Conservation (phyloP, 257 asterid species). For the Lavandula angustifolia region DNA sequence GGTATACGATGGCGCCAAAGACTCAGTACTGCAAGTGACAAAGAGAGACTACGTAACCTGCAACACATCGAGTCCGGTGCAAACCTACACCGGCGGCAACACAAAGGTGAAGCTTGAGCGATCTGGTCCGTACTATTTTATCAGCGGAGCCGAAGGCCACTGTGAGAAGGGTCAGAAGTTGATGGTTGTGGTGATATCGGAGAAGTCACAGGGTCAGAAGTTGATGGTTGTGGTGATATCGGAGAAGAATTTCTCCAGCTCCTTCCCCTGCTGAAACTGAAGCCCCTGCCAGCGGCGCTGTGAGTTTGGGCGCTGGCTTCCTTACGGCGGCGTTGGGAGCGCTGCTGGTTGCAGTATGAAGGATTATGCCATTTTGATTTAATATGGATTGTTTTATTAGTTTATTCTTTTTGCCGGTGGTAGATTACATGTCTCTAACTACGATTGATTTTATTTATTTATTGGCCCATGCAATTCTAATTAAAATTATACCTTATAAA, state of each 20-base stretch:
- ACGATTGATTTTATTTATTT: conserved; percentile 23
- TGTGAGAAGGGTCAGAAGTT: conserved; percentile 78
- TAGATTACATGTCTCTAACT: conserved; percentile 27
- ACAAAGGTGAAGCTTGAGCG: conserved; percentile 52
- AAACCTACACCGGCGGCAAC: conserved; percentile 49
- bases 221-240: conserved; percentile 67
- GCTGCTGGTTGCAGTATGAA: conserved; percentile 35
- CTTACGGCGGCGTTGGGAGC: conserved; percentile 35
- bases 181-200: conserved; percentile 68
- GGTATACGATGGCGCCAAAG: conserved; percentile 53
- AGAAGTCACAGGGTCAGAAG: conserved; percentile 76
- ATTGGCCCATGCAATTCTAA: no score
- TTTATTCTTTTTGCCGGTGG: neutral
- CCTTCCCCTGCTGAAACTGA: conserved; percentile 55
- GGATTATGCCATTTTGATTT: neutral
- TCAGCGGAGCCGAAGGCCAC: conserved; percentile 68
- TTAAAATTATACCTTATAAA: no score
- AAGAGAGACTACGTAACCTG: conserved; percentile 64
- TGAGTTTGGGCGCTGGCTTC: conserved; percentile 33
- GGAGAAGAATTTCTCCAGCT: conserved; percentile 58
- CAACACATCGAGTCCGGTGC: conserved; percentile 65
- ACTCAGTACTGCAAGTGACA: conserved; percentile 66
- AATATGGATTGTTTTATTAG: conserved; percentile 18
- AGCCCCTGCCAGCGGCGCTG: conserved; percentile 54
- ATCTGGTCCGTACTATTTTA: conserved; percentile 77